Evolutionary conservation across 1,284 basidiomycete genomes (phyloP), one percentile per base, ranked within the genome.

Genomic region (Rhodotorula glutinis): DNA sequence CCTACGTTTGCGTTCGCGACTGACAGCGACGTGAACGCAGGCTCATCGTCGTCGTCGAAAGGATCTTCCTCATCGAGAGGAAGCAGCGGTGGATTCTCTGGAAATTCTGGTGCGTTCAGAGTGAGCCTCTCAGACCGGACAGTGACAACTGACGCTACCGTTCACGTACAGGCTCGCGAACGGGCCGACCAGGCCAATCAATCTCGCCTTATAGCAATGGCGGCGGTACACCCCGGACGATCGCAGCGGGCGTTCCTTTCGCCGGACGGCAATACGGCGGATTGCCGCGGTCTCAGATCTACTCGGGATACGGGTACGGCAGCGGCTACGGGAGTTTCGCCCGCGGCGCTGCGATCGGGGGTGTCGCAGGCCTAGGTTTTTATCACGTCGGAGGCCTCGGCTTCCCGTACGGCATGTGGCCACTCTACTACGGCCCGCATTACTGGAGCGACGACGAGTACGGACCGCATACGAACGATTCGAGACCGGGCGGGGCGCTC

Each of bases 371-470:
- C 1, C 11, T 60, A 0, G 65, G 61, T 2, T 67, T 55, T 30
- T 53, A 54, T 11, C 41, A 41, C 4, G 65, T 67, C 40, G 19
- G 19, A 0, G 61, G 61, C 5, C 4, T 67, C 4, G 65, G 65
- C 5, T 63, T 67, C n/a, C 65, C 65, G 0, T 67, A 49, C 16
- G 65, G 65, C 3, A 60, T 38, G 27, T 49, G 57, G 43, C 43
- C 43, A 19, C 62, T 64, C 27, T 68, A 68, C 52, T 56, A 52
- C 25, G 55, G 60, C 9, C 62, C 43, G 16, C 14, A n/a, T 10
- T 68, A 68, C 27, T 68, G 64, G 46, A 53, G 62, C 19, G 41
- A 68, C 63, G 66, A 68, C 59, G 62, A 64, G 55, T 65, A 66
- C 46, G 68, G 64, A 1, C 64, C 56, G 11, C 33, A 58, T 3